These are phyloP conservation scores for Bisporella sp. DNA, from an alignment of 2,329 filamentous ascomycete species.

Conservation along the genomic window DNA sequence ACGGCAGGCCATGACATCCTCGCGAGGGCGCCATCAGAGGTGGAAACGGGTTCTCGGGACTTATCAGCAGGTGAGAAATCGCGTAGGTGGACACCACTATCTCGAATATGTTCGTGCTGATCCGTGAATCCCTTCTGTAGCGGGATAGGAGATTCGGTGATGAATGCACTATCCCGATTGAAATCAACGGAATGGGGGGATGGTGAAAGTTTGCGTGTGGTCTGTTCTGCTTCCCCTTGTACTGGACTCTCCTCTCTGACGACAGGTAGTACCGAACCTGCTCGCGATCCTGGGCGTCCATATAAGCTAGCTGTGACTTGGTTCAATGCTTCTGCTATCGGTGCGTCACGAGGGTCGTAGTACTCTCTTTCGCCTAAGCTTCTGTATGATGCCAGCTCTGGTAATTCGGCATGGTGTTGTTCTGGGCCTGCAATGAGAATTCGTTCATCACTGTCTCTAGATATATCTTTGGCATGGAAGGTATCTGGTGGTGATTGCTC, in stretches of 20 bases:
- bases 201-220: neutral
- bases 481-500: neutral
- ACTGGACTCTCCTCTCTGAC: constrained; percentile 20
- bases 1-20: constrained; percentile 33
- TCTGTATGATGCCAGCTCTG: constrained; percentile 1
- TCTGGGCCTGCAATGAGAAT: neutral
- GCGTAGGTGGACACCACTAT: constrained; percentile 51
- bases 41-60: constrained; percentile 20
- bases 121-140: constrained; percentile 13
- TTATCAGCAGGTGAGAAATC: constrained; percentile 32
- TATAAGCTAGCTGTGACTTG: constrained; percentile 13
- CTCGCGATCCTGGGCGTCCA: constrained; percentile 11
- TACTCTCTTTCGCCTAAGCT: neutral
- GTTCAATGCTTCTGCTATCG: constrained; percentile 9
- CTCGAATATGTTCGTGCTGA: constrained; percentile 26
- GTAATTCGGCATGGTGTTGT: constrained; percentile 5
- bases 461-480: neutral
- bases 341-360: neutral
- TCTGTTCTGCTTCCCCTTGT: constrained; percentile 11
- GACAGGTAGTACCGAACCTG: constrained; percentile 18
- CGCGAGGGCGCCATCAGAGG: constrained; percentile 28
- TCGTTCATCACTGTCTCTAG: neutral
- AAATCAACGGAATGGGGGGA: constrained; percentile 6
- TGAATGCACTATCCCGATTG: constrained; percentile 45
- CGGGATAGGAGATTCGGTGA: constrained; percentile 37